phyloP scores from a whole-genome alignment of 257 asterid species.

The Solanum megistacrolobum region DNA sequence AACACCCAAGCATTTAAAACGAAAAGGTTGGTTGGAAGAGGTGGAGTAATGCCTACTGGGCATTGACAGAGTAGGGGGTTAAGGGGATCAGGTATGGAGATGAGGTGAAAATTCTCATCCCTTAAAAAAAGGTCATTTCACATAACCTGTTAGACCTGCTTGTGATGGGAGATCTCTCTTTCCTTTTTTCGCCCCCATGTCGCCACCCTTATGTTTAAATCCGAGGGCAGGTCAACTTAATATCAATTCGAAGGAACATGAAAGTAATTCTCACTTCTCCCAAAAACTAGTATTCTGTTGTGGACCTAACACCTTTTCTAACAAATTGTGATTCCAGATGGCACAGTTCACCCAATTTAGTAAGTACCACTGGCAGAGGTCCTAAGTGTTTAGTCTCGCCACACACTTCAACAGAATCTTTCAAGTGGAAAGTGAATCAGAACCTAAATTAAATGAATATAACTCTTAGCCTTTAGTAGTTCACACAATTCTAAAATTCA shows the following conservation, averaged over 20 bases:
- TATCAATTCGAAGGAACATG: neutral
- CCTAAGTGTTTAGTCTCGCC: neutral
- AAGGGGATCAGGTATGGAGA: neutral
- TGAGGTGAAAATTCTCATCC: neutral
- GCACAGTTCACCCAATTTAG: neutral
- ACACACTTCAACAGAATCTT: neutral
- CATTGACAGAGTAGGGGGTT: neutral
- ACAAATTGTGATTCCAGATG: neutral
- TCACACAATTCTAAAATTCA: neutral
- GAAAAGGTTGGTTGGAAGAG: neutral
- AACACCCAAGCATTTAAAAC: neutral
- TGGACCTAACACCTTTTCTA: neutral
- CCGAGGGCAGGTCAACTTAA: neutral
- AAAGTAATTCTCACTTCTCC: neutral
- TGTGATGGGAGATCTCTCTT: neutral
- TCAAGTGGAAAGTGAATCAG: neutral
- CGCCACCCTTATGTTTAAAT: neutral
- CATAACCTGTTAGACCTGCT: neutral
- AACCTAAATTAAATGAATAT: neutral
- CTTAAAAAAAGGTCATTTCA: neutral
- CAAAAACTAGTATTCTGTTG: neutral
- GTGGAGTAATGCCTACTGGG: neutral
- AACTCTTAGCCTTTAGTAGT: neutral
- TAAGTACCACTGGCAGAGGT: neutral
- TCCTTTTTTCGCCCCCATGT: too few relatives aligned